Percentiles rank a stretch among this genome's conserved stretches.
Evolutionary conservation across 2,329 filamentous ascomycete genomes (phyloP).

Genomic region (Curvularia spicifera): DNA sequence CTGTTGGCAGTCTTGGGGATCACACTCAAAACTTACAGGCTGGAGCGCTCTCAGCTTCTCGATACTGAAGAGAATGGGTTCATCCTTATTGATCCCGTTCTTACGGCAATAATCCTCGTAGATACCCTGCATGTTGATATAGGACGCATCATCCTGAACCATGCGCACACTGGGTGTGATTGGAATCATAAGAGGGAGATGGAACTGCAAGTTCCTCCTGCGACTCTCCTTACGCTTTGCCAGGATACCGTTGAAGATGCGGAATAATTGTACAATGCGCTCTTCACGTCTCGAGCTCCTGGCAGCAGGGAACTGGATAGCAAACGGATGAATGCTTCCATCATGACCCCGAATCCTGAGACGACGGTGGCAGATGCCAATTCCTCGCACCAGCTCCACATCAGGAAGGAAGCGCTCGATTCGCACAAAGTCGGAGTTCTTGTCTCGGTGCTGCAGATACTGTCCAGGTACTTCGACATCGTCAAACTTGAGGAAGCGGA

Average conservation of each 20-base stretch:
- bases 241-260: slow-evolving; percentile 93
- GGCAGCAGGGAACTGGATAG: slow-evolving; percentile 93
- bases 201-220: slow-evolving; percentile 92
- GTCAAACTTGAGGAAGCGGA: slow-evolving; percentile 97
- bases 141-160: slow-evolving; percentile 93
- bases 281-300: slow-evolving; percentile 93
- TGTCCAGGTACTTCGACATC: slow-evolving; percentile 98
- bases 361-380: slow-evolving; percentile 88
- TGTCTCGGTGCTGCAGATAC: slow-evolving; percentile 96
- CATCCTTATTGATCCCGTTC: slow-evolving; percentile 88
- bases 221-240: slow-evolving; percentile 93
- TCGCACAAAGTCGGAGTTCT: slow-evolving; percentile 97
- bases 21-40: slow-evolving; percentile 35
- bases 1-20: background rate
- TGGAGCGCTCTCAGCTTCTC: slow-evolving; percentile 81
- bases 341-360: slow-evolving; percentile 97
- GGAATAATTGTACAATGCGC: slow-evolving; percentile 92
- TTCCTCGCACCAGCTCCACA: slow-evolving; percentile 88
- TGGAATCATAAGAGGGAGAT: slow-evolving; percentile 92
- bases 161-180: slow-evolving; percentile 93
- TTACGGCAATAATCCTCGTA: slow-evolving; percentile 96
- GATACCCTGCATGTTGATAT: slow-evolving; percentile 90
- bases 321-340: slow-evolving; percentile 94
- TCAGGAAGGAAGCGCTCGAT: slow-evolving; percentile 97
- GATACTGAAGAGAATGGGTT: slow-evolving; percentile 93